Evolutionary conservation across 768 basidiomycete species (phyloP).

Genomic region (Mycena alexandri): DNA sequence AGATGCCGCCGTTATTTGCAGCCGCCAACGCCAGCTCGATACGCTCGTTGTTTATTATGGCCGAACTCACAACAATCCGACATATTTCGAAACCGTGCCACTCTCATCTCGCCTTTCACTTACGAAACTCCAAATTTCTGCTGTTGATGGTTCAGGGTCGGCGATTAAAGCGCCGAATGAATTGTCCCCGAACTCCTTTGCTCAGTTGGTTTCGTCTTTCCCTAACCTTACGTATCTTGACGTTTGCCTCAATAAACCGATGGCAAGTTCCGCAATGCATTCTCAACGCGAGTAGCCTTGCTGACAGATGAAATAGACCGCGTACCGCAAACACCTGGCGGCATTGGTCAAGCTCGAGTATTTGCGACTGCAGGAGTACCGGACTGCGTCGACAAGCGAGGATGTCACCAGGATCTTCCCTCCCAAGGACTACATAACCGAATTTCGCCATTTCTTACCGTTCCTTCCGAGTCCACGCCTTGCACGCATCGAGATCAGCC

Average conservation of each 20-base stretch:
- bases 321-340: background rate
- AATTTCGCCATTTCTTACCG: background rate
- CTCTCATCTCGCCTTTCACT: background rate
- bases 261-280: background rate
- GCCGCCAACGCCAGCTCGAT: background rate
- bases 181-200: slow-evolving; percentile 8
- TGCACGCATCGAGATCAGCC: background rate
- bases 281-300: too few species aligned
- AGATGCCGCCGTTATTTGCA: slow-evolving; percentile 4
- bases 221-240: slow-evolving; percentile 26
- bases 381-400: too few species aligned
- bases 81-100: background rate
- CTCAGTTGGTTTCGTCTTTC: slow-evolving; percentile 21
- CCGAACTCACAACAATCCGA: too few species aligned
- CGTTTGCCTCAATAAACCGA: background rate
- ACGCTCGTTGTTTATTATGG: background rate
- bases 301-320: background rate
- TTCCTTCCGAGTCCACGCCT: background rate
- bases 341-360: background rate
- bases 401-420: background rate
- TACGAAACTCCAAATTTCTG: background rate
- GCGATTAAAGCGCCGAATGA: background rate
- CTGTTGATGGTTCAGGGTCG: background rate
- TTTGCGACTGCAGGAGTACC: slow-evolving; percentile 1
- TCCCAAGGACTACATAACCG: background rate